Percentiles rank a stretch among this genome's conserved stretches.
Evolutionary conservation across 768 basidiomycete genomes (phyloP).

Genomic region (Boletus sp.): DNA sequence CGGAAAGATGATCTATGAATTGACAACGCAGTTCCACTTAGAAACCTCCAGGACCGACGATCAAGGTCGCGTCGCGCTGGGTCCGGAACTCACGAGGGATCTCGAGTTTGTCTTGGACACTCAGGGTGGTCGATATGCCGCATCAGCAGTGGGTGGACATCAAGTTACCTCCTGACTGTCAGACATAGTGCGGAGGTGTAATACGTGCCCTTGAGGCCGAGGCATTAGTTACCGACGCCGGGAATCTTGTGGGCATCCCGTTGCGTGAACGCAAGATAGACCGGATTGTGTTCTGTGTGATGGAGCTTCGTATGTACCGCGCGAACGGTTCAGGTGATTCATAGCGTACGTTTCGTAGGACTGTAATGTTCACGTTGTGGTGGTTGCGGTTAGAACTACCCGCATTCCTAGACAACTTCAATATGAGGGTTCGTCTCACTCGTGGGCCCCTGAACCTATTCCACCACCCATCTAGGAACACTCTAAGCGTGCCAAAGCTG

Average conservation of each 20-base stretch:
- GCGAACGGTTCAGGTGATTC: neutral
- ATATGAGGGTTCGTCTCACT: neutral
- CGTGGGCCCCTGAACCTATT: no score
- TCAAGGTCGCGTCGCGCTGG: neutral
- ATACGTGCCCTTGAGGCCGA: neutral
- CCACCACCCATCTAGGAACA: no score
- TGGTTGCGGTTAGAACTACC: neutral
- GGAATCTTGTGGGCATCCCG: neutral
- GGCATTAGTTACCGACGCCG: neutral
- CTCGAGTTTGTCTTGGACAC: neutral
- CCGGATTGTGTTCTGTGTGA: neutral
- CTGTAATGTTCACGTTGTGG: neutral
- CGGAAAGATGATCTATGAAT: neutral
- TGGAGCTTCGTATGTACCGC: neutral
- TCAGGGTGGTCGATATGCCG: neutral
- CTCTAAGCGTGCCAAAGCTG: neutral
- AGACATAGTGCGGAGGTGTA: neutral
- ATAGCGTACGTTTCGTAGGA: neutral
- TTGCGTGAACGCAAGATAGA: neutral
- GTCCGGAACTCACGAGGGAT: neutral
- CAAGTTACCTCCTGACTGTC: neutral
- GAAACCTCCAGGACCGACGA: neutral
- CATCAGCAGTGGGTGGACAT: neutral
- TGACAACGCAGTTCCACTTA: neutral
- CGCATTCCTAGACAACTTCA: neutral